Conservation (phyloP, 169 alveolate species). For the Plasmodium vinckei region DNA sequence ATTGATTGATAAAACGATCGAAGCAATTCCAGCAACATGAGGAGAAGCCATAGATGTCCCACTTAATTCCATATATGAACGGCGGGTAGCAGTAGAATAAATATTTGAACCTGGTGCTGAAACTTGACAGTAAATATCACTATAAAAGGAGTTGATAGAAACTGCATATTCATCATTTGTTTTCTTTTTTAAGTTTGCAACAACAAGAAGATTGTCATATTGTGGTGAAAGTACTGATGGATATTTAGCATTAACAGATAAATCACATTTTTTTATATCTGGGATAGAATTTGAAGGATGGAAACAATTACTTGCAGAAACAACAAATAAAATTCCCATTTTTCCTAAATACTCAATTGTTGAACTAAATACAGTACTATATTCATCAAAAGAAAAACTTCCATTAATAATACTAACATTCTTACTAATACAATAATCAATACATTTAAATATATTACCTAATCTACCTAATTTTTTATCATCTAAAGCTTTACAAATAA, state of each 20-base stretch:
- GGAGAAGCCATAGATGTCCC: constrained; percentile 87
- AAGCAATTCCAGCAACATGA: constrained; percentile 80
- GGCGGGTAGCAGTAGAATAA: constrained; percentile 76
- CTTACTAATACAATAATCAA: constrained; percentile 78
- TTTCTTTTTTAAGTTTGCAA: constrained; percentile 46
- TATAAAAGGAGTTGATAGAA: constrained; percentile 59
- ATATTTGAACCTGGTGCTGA: constrained; percentile 84
- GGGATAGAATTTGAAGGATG: constrained; percentile 17
- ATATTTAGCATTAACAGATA: constrained; percentile 26
- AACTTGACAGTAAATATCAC: constrained; percentile 68
- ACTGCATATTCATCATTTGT: constrained; percentile 10
- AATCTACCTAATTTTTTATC: constrained; percentile 80
- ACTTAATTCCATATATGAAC: constrained; percentile 71
- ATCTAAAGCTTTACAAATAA: constrained; percentile 81
- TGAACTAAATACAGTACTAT: constrained; percentile 57
- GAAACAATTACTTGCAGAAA: constrained; percentile 62
- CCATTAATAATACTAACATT: constrained; percentile 77
- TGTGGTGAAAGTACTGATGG: constrained; percentile 28
- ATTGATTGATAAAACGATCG: constrained; percentile 42
- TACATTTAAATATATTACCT: constrained; percentile 78
- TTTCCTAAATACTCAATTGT: constrained; percentile 12
- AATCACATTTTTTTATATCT: constrained; percentile 53
- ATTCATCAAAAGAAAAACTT: constrained; percentile 70
- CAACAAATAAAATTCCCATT: constrained; percentile 47
- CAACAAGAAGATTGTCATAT: constrained; percentile 38